Percentiles rank a stretch among this genome's conserved stretches.
Conservation (phyloP, 2,329 filamentous ascomycete species). For the Clonostachys solani region DNA sequence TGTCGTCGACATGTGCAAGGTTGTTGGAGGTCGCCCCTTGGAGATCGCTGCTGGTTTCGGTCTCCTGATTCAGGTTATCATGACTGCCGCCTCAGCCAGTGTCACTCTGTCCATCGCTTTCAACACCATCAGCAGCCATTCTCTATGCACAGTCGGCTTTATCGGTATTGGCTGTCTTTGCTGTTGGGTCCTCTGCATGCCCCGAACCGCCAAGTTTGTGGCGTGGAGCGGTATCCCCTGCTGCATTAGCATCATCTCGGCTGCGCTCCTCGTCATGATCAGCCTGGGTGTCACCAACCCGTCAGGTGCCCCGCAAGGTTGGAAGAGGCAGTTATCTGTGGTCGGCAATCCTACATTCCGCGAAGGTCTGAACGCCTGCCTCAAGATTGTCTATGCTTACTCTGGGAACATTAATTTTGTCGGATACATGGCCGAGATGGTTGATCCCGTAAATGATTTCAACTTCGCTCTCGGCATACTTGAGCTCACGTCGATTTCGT, state of each 20-base stretch:
- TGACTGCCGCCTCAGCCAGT: conserved; percentile 64
- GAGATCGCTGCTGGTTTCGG: conserved; percentile 40
- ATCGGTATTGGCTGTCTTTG: conserved; percentile 58
- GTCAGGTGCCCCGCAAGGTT: conserved; percentile 11
- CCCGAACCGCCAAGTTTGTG: conserved; percentile 54
- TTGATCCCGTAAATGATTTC: conserved; percentile 20
- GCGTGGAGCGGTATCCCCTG: conserved; percentile 19
- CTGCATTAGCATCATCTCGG: conserved; percentile 22
- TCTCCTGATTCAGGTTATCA: conserved; percentile 68
- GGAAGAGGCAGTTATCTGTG: conserved; percentile 17
- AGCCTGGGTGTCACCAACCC: conserved; percentile 22
- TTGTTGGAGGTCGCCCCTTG: conserved; percentile 31
- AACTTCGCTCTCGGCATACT: conserved; percentile 19
- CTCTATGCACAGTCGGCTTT: conserved; percentile 62
- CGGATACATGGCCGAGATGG: conserved; percentile 26
- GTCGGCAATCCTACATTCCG: conserved; percentile 20
- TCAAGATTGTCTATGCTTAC: conserved; percentile 26
- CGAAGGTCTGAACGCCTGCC: conserved; percentile 22
- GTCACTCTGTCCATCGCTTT: conserved; percentile 63
- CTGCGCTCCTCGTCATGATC: conserved; percentile 28
- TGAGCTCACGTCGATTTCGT: conserved; percentile 20
- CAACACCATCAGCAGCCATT: conserved; percentile 61
- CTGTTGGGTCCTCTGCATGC: conserved; percentile 60
- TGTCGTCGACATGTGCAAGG: conserved; percentile 64
- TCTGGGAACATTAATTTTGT: conserved; percentile 30